Evolutionary conservation across 371 early-diverging fungal genomes (phyloP), one percentile per base, ranked within the genome.

Genomic region (Capillidium rhysosporum): DNA sequence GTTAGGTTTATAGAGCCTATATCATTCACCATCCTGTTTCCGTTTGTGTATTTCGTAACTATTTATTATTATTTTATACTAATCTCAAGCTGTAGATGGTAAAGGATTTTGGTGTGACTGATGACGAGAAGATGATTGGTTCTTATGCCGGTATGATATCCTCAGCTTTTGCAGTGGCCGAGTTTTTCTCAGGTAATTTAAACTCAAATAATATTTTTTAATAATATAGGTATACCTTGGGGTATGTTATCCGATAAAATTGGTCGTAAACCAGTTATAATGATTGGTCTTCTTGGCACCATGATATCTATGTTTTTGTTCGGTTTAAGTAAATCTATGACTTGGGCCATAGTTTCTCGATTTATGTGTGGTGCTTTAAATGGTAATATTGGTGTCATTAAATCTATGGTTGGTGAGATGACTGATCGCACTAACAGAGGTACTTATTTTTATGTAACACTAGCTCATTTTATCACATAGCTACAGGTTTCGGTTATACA

Each of bases 331-430:
- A 73, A 70, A 25, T 70, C 76, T 1, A 74, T 76, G 43, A 40
- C 60, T 5, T 77, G 73, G 76, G 90, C 89, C 1, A 51, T 89
- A 23, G 56, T 65, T 5, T 65, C 76, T 8, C 73, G 89, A 5
- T 64, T 69, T 16, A 49, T 79, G 39, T 78, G 80, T 57, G 93
- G 93, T 14, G 52, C 84, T 18, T 58, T 90, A 40, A 86, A 84
- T 61, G 80, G 77, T 16, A 92, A 89, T 58, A 70, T 84, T 9
- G 84, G 82, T 8, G 86, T 89, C 1, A 69, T 83, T 26, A 91
- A 89, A 61, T 77, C 81, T 21, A 80, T 88, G 65, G 65, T 90
- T 21, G 86, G 83, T 1, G 94, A 93, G 61, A 68, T 89, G 49
- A 81, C 87, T 1, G 84, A 88, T 57, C 61, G 68, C 12, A 77